Evolutionary conservation across 1,284 basidiomycete species (phyloP).

Genomic region (Ceratobasidium sp.): DNA sequence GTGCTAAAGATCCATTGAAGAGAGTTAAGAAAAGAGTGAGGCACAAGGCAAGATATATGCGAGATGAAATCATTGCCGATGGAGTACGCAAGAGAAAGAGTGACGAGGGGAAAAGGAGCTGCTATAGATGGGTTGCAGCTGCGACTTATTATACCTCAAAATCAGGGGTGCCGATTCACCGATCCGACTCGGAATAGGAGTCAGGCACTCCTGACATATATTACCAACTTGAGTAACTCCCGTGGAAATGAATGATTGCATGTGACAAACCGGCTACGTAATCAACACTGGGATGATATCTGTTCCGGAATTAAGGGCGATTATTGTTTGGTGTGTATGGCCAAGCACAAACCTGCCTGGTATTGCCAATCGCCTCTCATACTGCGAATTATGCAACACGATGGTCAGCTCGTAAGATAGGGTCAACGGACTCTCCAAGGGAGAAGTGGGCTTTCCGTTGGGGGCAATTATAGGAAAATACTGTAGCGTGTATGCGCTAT

Average conservation of each 20-base stretch:
- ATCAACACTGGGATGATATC: too few species aligned
- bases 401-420: too few species aligned
- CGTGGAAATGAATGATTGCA: too few species aligned
- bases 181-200: not conserved
- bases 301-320: not conserved
- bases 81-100: not conserved
- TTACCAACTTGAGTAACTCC: too few species aligned
- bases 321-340: constrained; percentile 21
- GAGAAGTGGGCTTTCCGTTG: too few species aligned
- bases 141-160: too few species aligned
- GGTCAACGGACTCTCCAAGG: too few species aligned
- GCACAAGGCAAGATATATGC: not conserved
- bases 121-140: not conserved
- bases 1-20: not conserved
- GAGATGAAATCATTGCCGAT: constrained; percentile 17
- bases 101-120: constrained; percentile 24
- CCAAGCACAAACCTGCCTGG: not conserved
- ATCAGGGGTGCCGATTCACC: not conserved
- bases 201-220: not conserved
- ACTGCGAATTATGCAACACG: too few species aligned
- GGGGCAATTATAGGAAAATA: too few species aligned
- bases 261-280: too few species aligned
- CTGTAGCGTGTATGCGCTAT: too few species aligned
- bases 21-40: not conserved
- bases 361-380: not conserved